These are phyloP conservation scores for Talaromyces marneffei DNA, from an alignment of 2,329 filamentous ascomycete genomes.

Conservation along the genomic window DNA sequence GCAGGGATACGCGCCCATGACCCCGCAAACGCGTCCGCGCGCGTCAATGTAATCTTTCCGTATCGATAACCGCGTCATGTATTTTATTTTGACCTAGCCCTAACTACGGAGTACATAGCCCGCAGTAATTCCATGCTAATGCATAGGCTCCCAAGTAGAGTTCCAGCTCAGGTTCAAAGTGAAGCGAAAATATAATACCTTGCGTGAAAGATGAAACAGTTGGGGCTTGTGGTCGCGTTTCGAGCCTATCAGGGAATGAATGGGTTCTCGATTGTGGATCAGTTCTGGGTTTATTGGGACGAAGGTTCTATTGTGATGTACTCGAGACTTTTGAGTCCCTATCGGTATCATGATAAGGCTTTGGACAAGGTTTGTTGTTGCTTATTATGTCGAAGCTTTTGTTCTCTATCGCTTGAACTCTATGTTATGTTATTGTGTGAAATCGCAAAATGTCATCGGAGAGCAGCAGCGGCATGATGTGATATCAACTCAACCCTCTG, in stretches of 20 bases:
- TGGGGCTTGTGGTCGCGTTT: not conserved
- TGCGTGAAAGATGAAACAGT: not conserved
- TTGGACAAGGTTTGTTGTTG: not conserved
- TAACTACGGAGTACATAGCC: not conserved
- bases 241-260: not conserved
- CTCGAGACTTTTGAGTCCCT: not conserved
- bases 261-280: not conserved
- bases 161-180: conserved; percentile 4
- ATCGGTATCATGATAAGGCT: not conserved
- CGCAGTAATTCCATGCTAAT: not conserved
- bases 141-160: conserved; percentile 6
- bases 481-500: not conserved
- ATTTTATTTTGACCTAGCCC: conserved; percentile 4
- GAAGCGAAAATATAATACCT: conserved; percentile 6
- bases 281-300: not conserved
- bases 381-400: not conserved
- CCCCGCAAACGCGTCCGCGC: conserved; percentile 11
- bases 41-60: conserved; percentile 14
- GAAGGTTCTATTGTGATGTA: not conserved
- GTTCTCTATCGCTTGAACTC: not conserved
- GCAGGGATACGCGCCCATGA: conserved; percentile 7
- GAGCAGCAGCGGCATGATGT: not conserved
- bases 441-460: not conserved
- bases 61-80: conserved; percentile 9
- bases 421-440: not conserved